Evolutionary conservation across 1,139 yeast species (phyloP), one percentile per base, ranked within the genome.

Genomic region (Candida tunisiensis): DNA sequence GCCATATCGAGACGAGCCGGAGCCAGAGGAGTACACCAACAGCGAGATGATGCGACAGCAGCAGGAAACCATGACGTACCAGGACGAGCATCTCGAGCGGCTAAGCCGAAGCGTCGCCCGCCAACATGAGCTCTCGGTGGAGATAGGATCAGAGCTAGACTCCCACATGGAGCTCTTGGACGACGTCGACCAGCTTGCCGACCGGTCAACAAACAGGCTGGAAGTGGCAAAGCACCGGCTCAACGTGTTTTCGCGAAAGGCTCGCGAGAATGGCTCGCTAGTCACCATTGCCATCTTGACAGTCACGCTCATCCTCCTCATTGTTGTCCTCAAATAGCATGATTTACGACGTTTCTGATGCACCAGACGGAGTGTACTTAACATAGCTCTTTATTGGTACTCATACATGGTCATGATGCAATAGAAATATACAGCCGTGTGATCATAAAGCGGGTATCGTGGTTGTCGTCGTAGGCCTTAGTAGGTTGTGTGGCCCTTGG

Each of bases 221-320:
- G 54, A 56, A 21, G 53, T 60, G 6, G 88, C 92, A 1, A 58
- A 62, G 19, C 51, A 55, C 30, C 59, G 74, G 25, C 56, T 80
- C 30, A 58, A 51, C 20, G 56, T 51, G 24, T 75, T 79, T 41
- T 59, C 74, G 28, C 53, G 60, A 10, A 64, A 58, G 39, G 66
- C 74, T 12, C 62, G 63, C 31, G 80, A 75, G 42, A 71, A 77
- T 41, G 85, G 88, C 2, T 74, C 79, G 28, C 57, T 79, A 56
- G 58, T 71, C 23, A 74, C 85, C 0, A 79, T 79, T 19, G 51
- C 69, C n/a, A 62, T 69, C 6, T 53, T 80, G 33, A 58, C 75
- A 5, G 52, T 74, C 15, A 67, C 73, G 23, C 53, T 74, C 36
- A 60, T 74, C 14, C 49, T 73, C 30, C 52, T 74, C 28, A 52